Evolutionary conservation across 371 early-diverging fungal genomes (phyloP).

Genomic region (Paraphysoderma sedebokerense): DNA sequence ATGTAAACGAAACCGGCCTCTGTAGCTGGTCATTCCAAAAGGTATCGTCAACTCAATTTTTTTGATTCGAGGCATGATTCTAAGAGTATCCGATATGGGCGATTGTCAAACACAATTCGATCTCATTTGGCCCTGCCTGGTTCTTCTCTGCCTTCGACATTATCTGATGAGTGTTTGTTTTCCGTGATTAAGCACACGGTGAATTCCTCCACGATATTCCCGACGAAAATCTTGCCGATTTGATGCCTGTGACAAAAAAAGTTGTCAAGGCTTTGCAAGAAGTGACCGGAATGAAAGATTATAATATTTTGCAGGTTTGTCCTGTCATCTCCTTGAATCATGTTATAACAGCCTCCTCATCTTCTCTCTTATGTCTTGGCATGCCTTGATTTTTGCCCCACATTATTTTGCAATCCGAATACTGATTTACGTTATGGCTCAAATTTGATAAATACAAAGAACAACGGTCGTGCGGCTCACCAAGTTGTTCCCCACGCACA

Average conservation of each 20-base stretch:
- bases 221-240: slow-evolving; percentile 61
- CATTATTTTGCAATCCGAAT: background rate
- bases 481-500: slow-evolving; percentile 75
- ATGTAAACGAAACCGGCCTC: no score
- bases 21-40: slow-evolving; percentile 66
- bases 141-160: background rate
- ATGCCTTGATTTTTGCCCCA: background rate
- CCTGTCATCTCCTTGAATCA: slow-evolving; percentile 11
- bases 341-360: background rate
- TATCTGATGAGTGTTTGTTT: background rate
- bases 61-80: no score
- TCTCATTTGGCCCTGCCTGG: background rate
- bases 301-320: slow-evolving; percentile 73
- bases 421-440: background rate
- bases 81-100: no score
- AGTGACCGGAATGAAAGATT: slow-evolving; percentile 19
- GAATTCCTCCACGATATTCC: slow-evolving; percentile 75
- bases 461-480: slow-evolving; percentile 62
- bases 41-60: no score
- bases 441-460: slow-evolving; percentile 20
- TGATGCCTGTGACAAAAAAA: slow-evolving; percentile 73
- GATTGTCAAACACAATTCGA: background rate
- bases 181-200: slow-evolving; percentile 50
- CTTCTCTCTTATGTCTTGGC: no score
- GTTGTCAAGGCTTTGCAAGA: slow-evolving; percentile 29